Conservation (phyloP, 2,329 filamentous ascomycete genomes). For the Ascochyta rabiei region DNA sequence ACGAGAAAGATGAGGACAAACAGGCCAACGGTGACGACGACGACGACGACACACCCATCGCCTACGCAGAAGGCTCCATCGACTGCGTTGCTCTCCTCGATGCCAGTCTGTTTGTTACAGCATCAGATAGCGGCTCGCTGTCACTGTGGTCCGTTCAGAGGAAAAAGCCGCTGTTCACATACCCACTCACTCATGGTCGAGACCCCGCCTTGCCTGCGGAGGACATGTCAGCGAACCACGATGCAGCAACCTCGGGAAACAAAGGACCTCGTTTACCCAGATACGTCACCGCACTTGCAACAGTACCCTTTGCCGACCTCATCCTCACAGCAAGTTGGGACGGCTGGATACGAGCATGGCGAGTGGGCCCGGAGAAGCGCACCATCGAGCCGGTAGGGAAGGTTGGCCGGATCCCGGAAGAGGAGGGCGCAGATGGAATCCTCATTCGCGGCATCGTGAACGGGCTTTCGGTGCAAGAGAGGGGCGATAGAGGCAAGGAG, state of each 20-base stretch:
- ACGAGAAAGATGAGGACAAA: slow-evolving; percentile 59
- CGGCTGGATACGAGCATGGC: slow-evolving; percentile 85
- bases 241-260: slow-evolving; percentile 61
- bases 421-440: slow-evolving; percentile 29
- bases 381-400: slow-evolving; percentile 71
- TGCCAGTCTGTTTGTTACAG: slow-evolving; percentile 88
- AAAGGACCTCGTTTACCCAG: slow-evolving; percentile 67
- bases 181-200: slow-evolving; percentile 82
- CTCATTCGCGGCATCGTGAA: slow-evolving; percentile 80
- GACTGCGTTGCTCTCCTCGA: slow-evolving; percentile 91
- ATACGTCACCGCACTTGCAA: slow-evolving; percentile 87
- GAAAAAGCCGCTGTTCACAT: slow-evolving; percentile 88
- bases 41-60: slow-evolving; percentile 48
- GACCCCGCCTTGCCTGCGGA: slow-evolving; percentile 72
- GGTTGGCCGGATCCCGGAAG: slow-evolving; percentile 55
- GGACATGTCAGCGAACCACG: slow-evolving; percentile 68
- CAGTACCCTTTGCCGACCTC: slow-evolving; percentile 88
- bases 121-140: slow-evolving; percentile 86
- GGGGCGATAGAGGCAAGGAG: slow-evolving; percentile 73
- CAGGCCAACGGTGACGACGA: slow-evolving; percentile 46
- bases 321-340: slow-evolving; percentile 95
- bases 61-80: slow-evolving; percentile 78
- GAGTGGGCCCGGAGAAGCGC: slow-evolving; percentile 77
- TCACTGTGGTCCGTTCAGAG: slow-evolving; percentile 88
- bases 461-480: slow-evolving; percentile 84